Percentiles rank a stretch among this genome's conserved stretches.
phyloP scores from a whole-genome alignment of 805 yeast genomes.

The Kodamaea leandrae region DNA sequence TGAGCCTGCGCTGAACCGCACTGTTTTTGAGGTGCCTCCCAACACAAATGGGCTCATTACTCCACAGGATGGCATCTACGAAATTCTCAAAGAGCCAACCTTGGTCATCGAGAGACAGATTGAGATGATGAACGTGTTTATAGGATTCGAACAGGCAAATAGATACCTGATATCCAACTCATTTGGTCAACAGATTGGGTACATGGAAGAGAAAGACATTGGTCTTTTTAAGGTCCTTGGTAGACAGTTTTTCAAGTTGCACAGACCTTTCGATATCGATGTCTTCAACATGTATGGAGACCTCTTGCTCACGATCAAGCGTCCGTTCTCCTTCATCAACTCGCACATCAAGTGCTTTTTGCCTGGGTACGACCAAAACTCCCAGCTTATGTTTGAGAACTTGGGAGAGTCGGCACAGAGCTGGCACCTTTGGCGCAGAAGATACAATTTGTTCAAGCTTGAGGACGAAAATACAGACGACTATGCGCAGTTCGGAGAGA shows the following conservation, averaged over 20 bases:
- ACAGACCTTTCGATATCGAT: slow-evolving; percentile 81
- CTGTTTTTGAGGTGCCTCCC: slow-evolving; percentile 36
- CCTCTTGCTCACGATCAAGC: slow-evolving; percentile 58
- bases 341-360: slow-evolving; percentile 75
- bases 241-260: slow-evolving; percentile 79
- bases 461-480: slow-evolving; percentile 38
- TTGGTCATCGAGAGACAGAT: slow-evolving; percentile 83
- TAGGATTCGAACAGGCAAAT: slow-evolving; percentile 93
- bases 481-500: slow-evolving; percentile 77
- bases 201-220: slow-evolving; percentile 76
- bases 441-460: slow-evolving; percentile 72
- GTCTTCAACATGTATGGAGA: slow-evolving; percentile 65
- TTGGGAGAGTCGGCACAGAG: slow-evolving; percentile 88
- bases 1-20: slow-evolving; percentile 30
- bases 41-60: slow-evolving; percentile 52
- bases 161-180: slow-evolving; percentile 71
- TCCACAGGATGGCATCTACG: slow-evolving; percentile 56
- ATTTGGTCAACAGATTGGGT: slow-evolving; percentile 72
- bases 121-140: slow-evolving; percentile 80
- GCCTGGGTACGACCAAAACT: slow-evolving; percentile 48
- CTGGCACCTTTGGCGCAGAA: slow-evolving; percentile 94
- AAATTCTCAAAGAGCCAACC: slow-evolving; percentile 73
- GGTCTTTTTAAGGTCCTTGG: slow-evolving; percentile 67
- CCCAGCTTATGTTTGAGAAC: slow-evolving; percentile 39
- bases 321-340: slow-evolving; percentile 87